phyloP scores from a whole-genome alignment of 2,329 filamentous ascomycete genomes.

The Monosporascus sp. region DNA sequence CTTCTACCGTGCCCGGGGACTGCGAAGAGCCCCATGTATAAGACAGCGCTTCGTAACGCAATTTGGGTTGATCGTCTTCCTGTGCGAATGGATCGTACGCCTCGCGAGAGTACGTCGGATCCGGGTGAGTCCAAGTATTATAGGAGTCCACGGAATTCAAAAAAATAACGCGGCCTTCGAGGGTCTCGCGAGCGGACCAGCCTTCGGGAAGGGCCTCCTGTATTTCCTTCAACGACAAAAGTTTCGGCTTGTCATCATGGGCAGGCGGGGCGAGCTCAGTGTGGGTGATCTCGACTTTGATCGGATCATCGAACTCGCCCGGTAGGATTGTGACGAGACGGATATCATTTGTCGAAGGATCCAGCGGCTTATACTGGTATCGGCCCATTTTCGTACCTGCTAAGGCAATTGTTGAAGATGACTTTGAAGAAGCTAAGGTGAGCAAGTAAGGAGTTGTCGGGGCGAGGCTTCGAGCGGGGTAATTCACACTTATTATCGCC shows the following conservation, averaged over 20 bases:
- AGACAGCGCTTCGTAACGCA: conserved; percentile 13
- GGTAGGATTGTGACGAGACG: conserved; percentile 13
- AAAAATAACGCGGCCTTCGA: conserved; percentile 12
- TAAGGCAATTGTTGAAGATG: too few relatives aligned
- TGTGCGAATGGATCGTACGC: conserved; percentile 3
- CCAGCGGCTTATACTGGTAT: conserved; percentile 12
- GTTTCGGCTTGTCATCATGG: neutral
- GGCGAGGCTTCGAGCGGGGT: too few relatives aligned
- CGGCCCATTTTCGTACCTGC: neutral
- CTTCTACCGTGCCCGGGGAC: neutral
- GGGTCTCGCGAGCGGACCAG: conserved; percentile 4
- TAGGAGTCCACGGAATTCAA: neutral
- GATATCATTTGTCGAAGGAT: conserved; percentile 5
- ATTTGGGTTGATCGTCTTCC: neutral
- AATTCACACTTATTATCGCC: neutral
- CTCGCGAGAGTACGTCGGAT: conserved; percentile 2
- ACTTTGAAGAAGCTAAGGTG: too few relatives aligned
- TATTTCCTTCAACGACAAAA: conserved; percentile 10
- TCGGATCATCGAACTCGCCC: conserved; percentile 8
- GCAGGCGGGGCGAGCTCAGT: conserved; percentile 2
- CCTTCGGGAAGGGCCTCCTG: conserved; percentile 3
- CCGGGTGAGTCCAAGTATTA: conserved; percentile 10
- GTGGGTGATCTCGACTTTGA: conserved; percentile 11
- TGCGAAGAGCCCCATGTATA: conserved; percentile 11
- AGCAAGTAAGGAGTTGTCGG: too few relatives aligned